These are phyloP conservation scores for Margaritispora aquatica DNA, from an alignment of 495 filamentous ascomycete genomes.

Conservation along the genomic window DNA sequence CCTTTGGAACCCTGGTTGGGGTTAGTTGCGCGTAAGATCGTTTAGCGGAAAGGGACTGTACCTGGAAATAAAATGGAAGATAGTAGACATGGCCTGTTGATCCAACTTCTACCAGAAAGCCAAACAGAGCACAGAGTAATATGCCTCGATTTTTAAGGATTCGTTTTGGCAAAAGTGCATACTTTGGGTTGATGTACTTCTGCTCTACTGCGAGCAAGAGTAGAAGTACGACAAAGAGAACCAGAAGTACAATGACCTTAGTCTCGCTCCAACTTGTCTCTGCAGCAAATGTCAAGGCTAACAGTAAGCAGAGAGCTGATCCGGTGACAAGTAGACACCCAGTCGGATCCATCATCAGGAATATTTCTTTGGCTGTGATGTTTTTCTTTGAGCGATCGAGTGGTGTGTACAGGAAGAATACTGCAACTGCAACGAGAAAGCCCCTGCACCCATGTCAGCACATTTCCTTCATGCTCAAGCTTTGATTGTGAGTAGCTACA, in stretches of 20 bases:
- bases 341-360: background rate
- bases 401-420: background rate
- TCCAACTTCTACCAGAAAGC: slow-evolving; percentile 16
- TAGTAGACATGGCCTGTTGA: slow-evolving; percentile 37
- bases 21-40: slow-evolving; percentile 39
- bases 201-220: slow-evolving; percentile 36
- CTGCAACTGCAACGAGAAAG: background rate
- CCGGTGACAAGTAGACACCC: background rate
- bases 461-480: too few species aligned
- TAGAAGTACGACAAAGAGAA: slow-evolving; percentile 62
- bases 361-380: background rate
- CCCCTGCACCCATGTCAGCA: background rate
- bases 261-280: background rate
- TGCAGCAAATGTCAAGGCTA: background rate
- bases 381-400: background rate
- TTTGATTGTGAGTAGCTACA: too few species aligned
- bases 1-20: slow-evolving; percentile 37
- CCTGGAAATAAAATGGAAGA: slow-evolving; percentile 63
- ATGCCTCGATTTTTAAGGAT: slow-evolving; percentile 8
- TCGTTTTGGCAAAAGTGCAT: slow-evolving; percentile 42
- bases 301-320: background rate
- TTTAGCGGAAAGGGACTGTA: slow-evolving; percentile 46
- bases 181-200: slow-evolving; percentile 35
- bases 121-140: slow-evolving; percentile 31
- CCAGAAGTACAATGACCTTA: background rate